Percentiles rank a stretch among this genome's conserved stretches.
These are phyloP conservation scores for Pouteria campechiana DNA, from an alignment of 179 eudicot species.

Conservation along the genomic window DNA sequence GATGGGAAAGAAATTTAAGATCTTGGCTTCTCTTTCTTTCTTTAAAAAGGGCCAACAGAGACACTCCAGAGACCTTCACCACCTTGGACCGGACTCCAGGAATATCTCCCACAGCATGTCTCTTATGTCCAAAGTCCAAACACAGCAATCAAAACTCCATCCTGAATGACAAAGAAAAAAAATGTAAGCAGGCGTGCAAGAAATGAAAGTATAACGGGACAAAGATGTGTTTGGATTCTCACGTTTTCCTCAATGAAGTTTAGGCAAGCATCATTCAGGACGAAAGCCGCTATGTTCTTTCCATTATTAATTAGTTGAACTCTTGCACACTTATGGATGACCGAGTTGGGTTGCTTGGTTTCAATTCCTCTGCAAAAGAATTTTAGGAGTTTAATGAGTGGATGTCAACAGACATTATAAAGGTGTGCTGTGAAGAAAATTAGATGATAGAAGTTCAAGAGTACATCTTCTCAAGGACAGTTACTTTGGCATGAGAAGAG, in stretches of 20 bases:
- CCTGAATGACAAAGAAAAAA: constrained; percentile 15
- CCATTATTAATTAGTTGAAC: constrained; percentile 53
- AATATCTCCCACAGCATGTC: constrained; percentile 55
- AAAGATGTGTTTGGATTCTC: constrained; percentile 2
- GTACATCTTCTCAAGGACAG: constrained; percentile 56
- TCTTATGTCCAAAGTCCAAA: constrained; percentile 36
- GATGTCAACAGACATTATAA: no score
- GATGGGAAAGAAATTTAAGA: constrained; percentile 27
- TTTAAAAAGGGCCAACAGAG: no score
- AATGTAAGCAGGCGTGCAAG: neutral
- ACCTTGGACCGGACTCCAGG: constrained; percentile 54
- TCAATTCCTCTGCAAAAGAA: constrained; percentile 29
- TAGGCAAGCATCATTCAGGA: constrained; percentile 53
- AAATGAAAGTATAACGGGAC: neutral
- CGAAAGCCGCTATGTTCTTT: constrained; percentile 56
- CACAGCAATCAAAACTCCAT: constrained; percentile 50
- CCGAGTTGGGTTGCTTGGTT: constrained; percentile 48
- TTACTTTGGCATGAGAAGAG: constrained; percentile 63
- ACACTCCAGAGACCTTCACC: constrained; percentile 49
- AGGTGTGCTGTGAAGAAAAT: neutral
- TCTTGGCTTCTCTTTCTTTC: constrained; percentile 52
- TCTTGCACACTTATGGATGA: constrained; percentile 45
- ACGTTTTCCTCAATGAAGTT: constrained; percentile 49
- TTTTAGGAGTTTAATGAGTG: neutral
- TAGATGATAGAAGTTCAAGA: neutral